Evolutionary conservation across 2,329 filamentous ascomycete genomes (phyloP).

Genomic region (Colletotrichum tanaceti): DNA sequence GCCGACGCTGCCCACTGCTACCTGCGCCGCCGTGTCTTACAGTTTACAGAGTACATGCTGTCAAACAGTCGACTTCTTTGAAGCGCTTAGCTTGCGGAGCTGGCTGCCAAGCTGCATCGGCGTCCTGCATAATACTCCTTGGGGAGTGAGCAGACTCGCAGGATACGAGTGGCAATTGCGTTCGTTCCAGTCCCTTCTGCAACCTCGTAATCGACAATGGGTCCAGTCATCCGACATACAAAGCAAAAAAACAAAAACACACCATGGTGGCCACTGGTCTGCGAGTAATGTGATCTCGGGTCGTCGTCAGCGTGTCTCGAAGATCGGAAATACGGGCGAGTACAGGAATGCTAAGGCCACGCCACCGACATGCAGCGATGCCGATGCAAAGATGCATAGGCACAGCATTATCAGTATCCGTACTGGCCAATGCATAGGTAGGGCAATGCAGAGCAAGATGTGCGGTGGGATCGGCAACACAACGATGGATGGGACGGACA

Average conservation of each 20-base stretch:
- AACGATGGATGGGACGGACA: slow-evolving; percentile 22
- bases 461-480: slow-evolving; percentile 23
- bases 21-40: background rate
- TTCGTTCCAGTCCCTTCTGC: slow-evolving; percentile 31
- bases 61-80: slow-evolving; percentile 22
- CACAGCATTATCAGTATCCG: background rate
- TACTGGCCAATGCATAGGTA: background rate
- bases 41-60: background rate
- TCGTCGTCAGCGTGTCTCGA: slow-evolving; percentile 33
- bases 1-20: background rate
- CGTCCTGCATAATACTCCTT: slow-evolving; percentile 19
- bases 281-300: background rate
- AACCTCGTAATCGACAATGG: slow-evolving; percentile 40
- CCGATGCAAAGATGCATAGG: slow-evolving; percentile 1
- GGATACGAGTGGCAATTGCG: slow-evolving; percentile 40
- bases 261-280: slow-evolving; percentile 25
- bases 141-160: slow-evolving; percentile 27
- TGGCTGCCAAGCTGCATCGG: slow-evolving; percentile 37
- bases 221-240: slow-evolving; percentile 32
- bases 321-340: slow-evolving; percentile 14
- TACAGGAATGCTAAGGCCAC: slow-evolving; percentile 31
- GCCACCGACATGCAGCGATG: slow-evolving; percentile 10
- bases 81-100: slow-evolving; percentile 27
- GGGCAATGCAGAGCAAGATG: background rate
- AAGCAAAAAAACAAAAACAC: slow-evolving; percentile 15